Percentiles rank a stretch among this genome's conserved stretches.
Conservation (phyloP, 306 rosid genomes). For the Dicorynia guianensis region DNA sequence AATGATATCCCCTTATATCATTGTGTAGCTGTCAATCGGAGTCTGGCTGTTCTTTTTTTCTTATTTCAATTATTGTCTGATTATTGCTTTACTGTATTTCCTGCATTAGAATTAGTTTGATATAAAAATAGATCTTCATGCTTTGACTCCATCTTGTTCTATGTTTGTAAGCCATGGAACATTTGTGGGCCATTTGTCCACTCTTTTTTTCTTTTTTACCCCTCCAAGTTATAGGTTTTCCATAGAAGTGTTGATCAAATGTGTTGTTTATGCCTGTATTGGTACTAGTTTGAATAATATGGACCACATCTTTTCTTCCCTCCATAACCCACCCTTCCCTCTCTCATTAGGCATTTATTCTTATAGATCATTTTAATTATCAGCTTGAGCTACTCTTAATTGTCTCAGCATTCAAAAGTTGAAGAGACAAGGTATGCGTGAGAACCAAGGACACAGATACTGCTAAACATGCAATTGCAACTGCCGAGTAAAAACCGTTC, state of each 20-base stretch:
- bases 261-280: too few relatives aligned
- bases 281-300: conserved; percentile 3
- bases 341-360: conserved; percentile 18
- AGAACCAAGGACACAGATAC: conserved; percentile 67
- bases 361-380: conserved; percentile 25
- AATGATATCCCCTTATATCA: conserved; percentile 1
- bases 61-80: too few relatives aligned
- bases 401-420: conserved; percentile 81
- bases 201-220: too few relatives aligned
- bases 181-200: too few relatives aligned
- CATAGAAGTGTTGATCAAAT: too few relatives aligned
- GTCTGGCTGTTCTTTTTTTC: not conserved
- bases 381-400: conserved; percentile 85
- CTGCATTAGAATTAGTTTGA: too few relatives aligned
- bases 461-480: conserved; percentile 87
- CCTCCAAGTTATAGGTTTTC: too few relatives aligned
- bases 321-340: not conserved
- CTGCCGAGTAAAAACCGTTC: conserved; percentile 70
- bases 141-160: too few relatives aligned
- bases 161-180: too few relatives aligned
- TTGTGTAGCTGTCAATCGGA: conserved; percentile 8
- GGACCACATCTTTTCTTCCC: conserved; percentile 4
- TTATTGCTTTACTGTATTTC: too few relatives aligned
- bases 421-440: conserved; percentile 79
- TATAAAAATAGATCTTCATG: too few relatives aligned